phyloP scores from a whole-genome alignment of 441 rosid genomes.

The Monsonia emarginata region DNA sequence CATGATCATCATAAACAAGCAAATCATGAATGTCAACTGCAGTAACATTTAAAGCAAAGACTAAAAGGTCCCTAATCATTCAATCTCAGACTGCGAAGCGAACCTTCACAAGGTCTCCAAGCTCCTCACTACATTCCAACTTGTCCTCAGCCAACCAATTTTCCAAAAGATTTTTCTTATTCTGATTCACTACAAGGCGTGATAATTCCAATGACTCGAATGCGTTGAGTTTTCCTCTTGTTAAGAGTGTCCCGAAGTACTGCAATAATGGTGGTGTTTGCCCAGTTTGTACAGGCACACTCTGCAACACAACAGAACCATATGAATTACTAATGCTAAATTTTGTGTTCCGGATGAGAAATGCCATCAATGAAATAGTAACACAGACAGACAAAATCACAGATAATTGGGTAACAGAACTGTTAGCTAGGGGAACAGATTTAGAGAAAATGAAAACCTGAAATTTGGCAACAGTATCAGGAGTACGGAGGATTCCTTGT shows the following conservation, averaged over 20 bases:
- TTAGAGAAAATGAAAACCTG: slow-evolving; percentile 48
- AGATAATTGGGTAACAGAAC: neutral
- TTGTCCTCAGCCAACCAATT: slow-evolving; percentile 99
- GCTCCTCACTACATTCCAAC: slow-evolving; percentile 97
- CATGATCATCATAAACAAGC: neutral
- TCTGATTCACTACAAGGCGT: slow-evolving; percentile 96
- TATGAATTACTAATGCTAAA: neutral
- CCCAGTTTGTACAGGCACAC: slow-evolving; percentile 99
- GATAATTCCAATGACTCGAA: slow-evolving; percentile 96
- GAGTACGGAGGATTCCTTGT: slow-evolving; percentile 96
- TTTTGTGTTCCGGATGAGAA: neutral
- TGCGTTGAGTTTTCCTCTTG: slow-evolving; percentile 91
- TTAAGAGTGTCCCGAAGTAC: slow-evolving; percentile 93
- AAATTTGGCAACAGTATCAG: slow-evolving; percentile 95
- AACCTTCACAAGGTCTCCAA: slow-evolving; percentile 99
- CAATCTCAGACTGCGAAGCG: slow-evolving; percentile 15
- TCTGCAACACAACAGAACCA: slow-evolving; percentile 38
- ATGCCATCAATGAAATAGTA: neutral
- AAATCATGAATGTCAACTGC: neutral
- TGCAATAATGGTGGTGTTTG: slow-evolving; percentile 97
- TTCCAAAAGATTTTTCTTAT: slow-evolving; percentile 93
- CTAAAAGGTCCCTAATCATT: neutral
- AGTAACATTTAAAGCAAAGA: neutral
- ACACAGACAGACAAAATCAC: neutral
- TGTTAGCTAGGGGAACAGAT: neutral